phyloP scores from a whole-genome alignment of 2,329 filamentous ascomycete genomes.

The Aphanoascus verrucosus region DNA sequence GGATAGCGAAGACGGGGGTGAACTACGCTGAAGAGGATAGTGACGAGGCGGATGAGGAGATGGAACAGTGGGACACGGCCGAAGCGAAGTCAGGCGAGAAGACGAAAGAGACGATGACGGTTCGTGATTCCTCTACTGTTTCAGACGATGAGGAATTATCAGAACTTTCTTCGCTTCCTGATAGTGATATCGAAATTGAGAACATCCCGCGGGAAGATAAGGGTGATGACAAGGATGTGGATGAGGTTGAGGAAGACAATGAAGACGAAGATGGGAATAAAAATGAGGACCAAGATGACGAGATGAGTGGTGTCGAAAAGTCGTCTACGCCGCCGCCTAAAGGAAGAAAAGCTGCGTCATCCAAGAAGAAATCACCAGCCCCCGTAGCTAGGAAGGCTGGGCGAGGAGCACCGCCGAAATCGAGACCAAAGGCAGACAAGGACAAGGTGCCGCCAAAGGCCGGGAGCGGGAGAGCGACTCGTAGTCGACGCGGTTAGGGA shows the following conservation, averaged over 20 bases:
- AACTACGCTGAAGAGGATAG: constrained; percentile 38
- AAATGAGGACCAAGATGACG: constrained; percentile 11
- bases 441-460: background rate
- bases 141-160: constrained; percentile 10
- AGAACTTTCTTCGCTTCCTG: constrained; percentile 4
- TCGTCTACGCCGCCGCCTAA: constrained; percentile 9
- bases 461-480: background rate
- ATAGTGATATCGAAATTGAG: background rate
- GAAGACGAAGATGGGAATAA: background rate
- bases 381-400: background rate
- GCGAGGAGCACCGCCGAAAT: background rate
- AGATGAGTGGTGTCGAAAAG: constrained; percentile 13
- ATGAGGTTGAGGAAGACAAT: constrained; percentile 29
- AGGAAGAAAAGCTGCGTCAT: background rate
- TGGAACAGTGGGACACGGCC: constrained; percentile 30
- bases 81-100: constrained; percentile 16
- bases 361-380: background rate
- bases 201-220: background rate
- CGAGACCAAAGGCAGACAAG: background rate
- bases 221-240: constrained; percentile 40
- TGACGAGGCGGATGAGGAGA: constrained; percentile 36
- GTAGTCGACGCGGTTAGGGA: too few species aligned
- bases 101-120: constrained; percentile 16
- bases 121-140: background rate
- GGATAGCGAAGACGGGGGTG: constrained; percentile 26